A percentile compares a stretch with the other conserved stretches of the same genome.
Conservation (phyloP, 2,329 filamentous ascomycete genomes). For the Trichoderma semiorbis region DNA sequence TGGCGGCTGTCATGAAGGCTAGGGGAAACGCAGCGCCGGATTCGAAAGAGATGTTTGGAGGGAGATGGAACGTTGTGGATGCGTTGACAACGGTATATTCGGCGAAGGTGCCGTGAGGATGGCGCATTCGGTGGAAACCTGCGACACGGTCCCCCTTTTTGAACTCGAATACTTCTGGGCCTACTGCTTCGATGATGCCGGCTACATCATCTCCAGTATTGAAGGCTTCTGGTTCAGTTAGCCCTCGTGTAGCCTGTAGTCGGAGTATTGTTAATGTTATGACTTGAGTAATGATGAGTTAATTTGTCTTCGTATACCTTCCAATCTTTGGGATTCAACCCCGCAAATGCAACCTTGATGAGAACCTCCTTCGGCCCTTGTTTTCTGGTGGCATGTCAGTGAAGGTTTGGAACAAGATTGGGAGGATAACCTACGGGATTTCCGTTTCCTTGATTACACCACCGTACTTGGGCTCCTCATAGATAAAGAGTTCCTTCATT, state of each 20-base stretch:
- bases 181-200: constrained; percentile 24
- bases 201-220: constrained; percentile 27
- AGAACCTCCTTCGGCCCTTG: constrained; percentile 24
- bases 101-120: constrained; percentile 51
- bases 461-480: neutral
- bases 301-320: constrained; percentile 11
- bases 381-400: neutral
- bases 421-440: neutral
- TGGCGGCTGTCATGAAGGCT: constrained; percentile 50
- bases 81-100: constrained; percentile 56
- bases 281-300: neutral
- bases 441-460: neutral
- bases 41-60: constrained; percentile 42
- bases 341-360: constrained; percentile 23
- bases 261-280: neutral
- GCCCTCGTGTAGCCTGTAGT: neutral
- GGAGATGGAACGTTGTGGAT: constrained; percentile 54
- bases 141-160: constrained; percentile 42
- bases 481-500: constrained; percentile 4
- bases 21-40: constrained; percentile 55
- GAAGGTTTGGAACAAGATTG: too few species aligned
- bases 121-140: constrained; percentile 48
- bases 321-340: constrained; percentile 29
- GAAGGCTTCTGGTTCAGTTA: neutral
- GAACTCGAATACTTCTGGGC: constrained; percentile 23